These are phyloP conservation scores for Davidsoniella australis DNA, from an alignment of 2,329 filamentous ascomycete species.

Conservation along the genomic window DNA sequence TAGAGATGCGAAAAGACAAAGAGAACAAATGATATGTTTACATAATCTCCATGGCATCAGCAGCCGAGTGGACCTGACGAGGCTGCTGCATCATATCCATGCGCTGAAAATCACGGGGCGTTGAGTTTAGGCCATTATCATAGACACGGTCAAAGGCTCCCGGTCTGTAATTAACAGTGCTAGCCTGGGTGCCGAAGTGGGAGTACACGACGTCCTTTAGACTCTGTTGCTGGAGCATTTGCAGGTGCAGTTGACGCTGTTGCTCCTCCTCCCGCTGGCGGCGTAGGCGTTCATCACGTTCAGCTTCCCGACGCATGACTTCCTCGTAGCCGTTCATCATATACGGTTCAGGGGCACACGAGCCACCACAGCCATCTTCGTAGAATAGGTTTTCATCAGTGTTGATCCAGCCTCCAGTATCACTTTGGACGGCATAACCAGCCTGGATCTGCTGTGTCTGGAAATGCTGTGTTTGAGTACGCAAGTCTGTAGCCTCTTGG, in stretches of 20 bases:
- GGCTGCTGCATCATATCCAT: conserved; percentile 8
- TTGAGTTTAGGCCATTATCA: background rate
- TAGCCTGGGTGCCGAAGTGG: conserved; percentile 26
- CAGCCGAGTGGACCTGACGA: background rate
- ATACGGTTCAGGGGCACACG: conserved; percentile 54
- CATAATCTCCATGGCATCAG: conserved; percentile 4
- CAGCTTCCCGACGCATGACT: conserved; percentile 46
- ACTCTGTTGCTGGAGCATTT: background rate
- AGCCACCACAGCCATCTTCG: conserved; percentile 21
- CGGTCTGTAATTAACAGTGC: conserved; percentile 14
- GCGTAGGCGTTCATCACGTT: conserved; percentile 17
- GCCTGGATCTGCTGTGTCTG: conserved; percentile 3
- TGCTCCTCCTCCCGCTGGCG: conserved; percentile 8
- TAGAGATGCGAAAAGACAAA: no score
- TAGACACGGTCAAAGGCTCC: conserved; percentile 11
- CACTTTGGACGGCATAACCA: conserved; percentile 4
- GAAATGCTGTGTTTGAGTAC: background rate
- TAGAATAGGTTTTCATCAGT: conserved; percentile 7
- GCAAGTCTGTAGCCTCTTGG: background rate
- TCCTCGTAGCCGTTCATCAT: conserved; percentile 68
- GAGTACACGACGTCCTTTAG: conserved; percentile 21
- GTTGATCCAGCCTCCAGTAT: conserved; percentile 7
- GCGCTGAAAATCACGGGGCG: conserved; percentile 1
- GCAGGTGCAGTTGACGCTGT: background rate
- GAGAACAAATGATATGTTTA: background rate